phyloP scores from a whole-genome alignment of 1,284 basidiomycete genomes.

The Pyrrhoderma lamaoense region DNA sequence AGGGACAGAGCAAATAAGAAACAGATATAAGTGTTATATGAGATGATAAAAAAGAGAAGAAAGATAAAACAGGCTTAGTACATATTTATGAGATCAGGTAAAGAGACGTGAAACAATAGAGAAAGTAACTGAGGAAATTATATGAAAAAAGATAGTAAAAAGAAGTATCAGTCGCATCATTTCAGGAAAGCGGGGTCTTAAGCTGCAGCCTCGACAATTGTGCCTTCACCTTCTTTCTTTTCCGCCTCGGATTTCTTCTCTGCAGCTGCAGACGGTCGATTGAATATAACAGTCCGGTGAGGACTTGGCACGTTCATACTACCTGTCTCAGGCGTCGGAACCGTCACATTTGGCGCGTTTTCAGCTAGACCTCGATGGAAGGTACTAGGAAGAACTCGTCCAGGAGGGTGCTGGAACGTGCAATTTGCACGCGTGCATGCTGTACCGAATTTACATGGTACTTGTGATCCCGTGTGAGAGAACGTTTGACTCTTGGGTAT shows the following conservation, averaged over 20 bases:
- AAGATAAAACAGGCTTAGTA: no score
- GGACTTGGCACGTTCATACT: constrained; percentile 53
- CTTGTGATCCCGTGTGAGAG: not conserved
- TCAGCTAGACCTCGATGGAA: constrained; percentile 72
- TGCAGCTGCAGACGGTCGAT: constrained; percentile 34
- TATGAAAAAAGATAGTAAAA: not conserved
- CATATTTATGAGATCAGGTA: no score
- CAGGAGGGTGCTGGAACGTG: constrained; percentile 72
- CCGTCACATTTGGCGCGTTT: constrained; percentile 48
- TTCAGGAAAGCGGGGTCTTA: constrained; percentile 1
- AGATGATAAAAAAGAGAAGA: no score
- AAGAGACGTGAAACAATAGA: no score
- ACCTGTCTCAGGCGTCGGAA: constrained; percentile 55
- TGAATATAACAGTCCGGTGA: constrained; percentile 64
- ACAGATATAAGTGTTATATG: no score
- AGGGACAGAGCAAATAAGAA: no score
- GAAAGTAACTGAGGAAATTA: not conserved
- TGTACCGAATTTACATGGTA: constrained; percentile 64
- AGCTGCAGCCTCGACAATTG: constrained; percentile 17
- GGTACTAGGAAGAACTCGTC: constrained; percentile 63
- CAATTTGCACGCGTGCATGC: constrained; percentile 73
- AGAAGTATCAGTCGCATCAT: not conserved
- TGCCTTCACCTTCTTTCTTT: constrained; percentile 48
- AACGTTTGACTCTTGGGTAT: constrained; percentile 33
- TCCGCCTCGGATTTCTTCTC: constrained; percentile 54